Evolutionary conservation across 768 basidiomycete genomes (phyloP), one percentile per base, ranked within the genome.

Genomic region (Amanita molliuscula): DNA sequence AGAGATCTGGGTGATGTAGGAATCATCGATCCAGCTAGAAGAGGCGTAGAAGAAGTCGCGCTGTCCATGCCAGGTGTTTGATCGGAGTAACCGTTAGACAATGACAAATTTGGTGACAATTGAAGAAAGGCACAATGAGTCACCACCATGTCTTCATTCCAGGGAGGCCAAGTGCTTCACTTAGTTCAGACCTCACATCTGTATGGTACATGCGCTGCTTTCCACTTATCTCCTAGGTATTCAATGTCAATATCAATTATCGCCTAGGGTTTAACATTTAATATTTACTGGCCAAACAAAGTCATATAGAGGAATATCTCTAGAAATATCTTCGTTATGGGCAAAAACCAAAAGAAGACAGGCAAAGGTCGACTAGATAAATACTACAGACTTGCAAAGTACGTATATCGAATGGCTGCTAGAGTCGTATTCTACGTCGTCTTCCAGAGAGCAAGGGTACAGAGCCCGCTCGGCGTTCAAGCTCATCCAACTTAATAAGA

Each of bases 401-500:
- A 59, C 42, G 63, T 51, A 20, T n/a, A 6, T 29, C 16, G 36
- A 42, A 50, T 8, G 54, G 28, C 36, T 15, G 16, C 20, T 34
- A 18, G 53, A 54, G 10, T 28, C 25, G 25, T 34, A 53, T 20
- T 18, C 55, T 23, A 57, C 54, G 51, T 29, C 53, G 46, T 36
- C 47, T 44, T 31, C 38, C 62, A 98, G 94, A 68, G 95, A 98
- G 72, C 96, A 99, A 73, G 96, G 96, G 54, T 99, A 94, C 65
- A 88, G 96, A 55, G 96, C 96, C 58, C 96, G 96, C 75, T 99
- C 96, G 13, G 96, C 96, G 2, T 95, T 95, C 83, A 99, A 99
- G 69, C 79, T 99, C 52, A 92, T 99, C 52, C 96, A 99, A 67
- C 72, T 99, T 54, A 98, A 99, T 75, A 93, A 95, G 65, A 99